phyloP scores from a whole-genome alignment of 2,329 filamentous ascomycete genomes.

The Neopestalotiopsis clavispora region DNA sequence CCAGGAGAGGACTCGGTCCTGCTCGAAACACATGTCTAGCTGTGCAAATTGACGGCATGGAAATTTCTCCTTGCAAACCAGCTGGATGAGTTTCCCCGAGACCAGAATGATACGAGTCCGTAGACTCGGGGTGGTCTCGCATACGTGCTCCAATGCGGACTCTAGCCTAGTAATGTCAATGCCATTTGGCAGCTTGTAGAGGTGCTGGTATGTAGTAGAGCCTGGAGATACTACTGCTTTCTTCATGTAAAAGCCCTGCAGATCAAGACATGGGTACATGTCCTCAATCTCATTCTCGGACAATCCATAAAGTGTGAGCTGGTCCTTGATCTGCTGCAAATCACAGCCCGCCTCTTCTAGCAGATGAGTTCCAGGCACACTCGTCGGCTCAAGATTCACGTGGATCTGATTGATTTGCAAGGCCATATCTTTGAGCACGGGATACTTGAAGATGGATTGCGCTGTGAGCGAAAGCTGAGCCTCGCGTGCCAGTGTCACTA shows the following conservation, averaged over 20 bases:
- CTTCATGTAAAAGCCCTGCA: neutral
- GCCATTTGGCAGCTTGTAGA: too few species aligned
- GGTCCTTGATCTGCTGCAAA: neutral
- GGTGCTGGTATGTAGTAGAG: neutral
- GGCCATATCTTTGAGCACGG: neutral
- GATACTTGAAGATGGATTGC: neutral
- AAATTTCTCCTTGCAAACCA: too few species aligned
- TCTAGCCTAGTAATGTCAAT: too few species aligned
- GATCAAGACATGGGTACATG: neutral
- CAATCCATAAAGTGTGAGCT: neutral
- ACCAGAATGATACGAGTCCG: too few species aligned
- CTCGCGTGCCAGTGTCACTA: neutral
- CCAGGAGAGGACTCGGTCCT: too few species aligned
- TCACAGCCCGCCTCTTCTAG: too few species aligned
- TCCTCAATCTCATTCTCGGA: neutral
- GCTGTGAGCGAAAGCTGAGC: neutral
- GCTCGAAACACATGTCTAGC: too few species aligned
- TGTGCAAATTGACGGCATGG: too few species aligned
- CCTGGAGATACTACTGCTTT: neutral
- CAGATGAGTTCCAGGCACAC: too few species aligned
- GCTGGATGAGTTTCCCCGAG: too few species aligned
- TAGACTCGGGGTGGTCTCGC: too few species aligned
- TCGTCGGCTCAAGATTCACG: neutral
- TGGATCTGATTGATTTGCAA: neutral
- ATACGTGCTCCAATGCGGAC: too few species aligned